Percentiles rank a stretch among this genome's conserved stretches.
Conservation (phyloP, 2,329 filamentous ascomycete species). For the Colletotrichum shisoi region DNA sequence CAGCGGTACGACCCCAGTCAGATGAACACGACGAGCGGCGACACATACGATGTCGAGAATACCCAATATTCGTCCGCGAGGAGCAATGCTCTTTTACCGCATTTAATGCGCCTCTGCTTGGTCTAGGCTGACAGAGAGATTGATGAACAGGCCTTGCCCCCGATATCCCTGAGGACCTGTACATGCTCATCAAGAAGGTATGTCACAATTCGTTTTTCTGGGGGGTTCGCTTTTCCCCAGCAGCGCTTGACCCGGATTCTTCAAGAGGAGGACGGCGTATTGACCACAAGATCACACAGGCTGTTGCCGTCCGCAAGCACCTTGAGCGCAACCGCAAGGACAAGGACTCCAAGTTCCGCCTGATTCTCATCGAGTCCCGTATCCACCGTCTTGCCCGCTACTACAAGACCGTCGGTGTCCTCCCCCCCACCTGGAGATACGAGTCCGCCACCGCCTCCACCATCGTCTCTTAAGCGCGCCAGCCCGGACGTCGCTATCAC, state of each 20-base stretch:
- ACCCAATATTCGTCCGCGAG: conserved; percentile 27
- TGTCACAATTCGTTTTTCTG: background rate
- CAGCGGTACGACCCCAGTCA: conserved; percentile 77
- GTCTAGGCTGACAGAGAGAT: conserved; percentile 95
- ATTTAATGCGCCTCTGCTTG: conserved; percentile 78
- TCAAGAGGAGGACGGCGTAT: conserved; percentile 10
- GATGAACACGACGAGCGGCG: conserved; percentile 38
- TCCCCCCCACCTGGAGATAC: conserved; percentile 97
- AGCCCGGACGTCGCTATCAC: conserved; percentile 3
- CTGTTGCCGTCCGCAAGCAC: conserved; percentile 99
- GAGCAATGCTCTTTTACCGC: conserved; percentile 33
- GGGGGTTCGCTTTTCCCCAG: too few species aligned
- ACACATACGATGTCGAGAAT: conserved; percentile 24
- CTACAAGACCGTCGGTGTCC: conserved; percentile 94
- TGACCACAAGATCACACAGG: conserved; percentile 59
- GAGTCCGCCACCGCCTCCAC: conserved; percentile 96
- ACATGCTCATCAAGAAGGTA: conserved; percentile 99
- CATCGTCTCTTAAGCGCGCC: conserved; percentile 79
- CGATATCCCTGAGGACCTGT: conserved; percentile 98
- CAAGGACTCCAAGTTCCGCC: conserved; percentile 99
- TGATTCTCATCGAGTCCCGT: conserved; percentile 99
- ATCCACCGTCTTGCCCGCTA: conserved; percentile 99
- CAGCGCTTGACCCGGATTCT: too few species aligned
- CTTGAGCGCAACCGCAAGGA: conserved; percentile 99
- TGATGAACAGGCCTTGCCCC: conserved; percentile 87